Percentiles rank a stretch among this genome's conserved stretches.
phyloP scores from a whole-genome alignment of 495 filamentous ascomycete genomes.

The Lepraria neglecta region DNA sequence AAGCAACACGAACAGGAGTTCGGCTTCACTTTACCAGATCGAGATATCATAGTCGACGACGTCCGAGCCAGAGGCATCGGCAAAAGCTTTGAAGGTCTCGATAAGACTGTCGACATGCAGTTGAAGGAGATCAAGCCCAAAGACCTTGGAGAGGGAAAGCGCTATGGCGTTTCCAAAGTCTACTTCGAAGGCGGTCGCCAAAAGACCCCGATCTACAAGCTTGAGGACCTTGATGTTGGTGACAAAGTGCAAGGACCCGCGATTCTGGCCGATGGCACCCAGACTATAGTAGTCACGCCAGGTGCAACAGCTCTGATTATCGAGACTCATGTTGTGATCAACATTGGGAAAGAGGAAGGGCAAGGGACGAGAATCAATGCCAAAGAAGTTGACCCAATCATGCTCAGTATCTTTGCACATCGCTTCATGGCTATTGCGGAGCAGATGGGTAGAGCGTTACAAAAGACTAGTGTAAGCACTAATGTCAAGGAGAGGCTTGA shows the following conservation, averaged over 20 bases:
- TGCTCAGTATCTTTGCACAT: conserved; percentile 92
- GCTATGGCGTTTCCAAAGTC: conserved; percentile 35
- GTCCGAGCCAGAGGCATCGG: conserved; percentile 83
- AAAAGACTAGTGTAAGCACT: conserved; percentile 95
- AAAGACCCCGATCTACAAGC: conserved; percentile 78
- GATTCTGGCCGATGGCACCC: conserved; percentile 88
- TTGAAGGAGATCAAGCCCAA: conserved; percentile 54
- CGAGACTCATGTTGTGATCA: conserved; percentile 59
- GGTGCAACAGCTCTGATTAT: conserved; percentile 67
- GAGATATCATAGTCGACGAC: conserved; percentile 90
- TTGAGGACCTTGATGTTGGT: conserved; percentile 71
- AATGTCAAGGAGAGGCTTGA: conserved; percentile 98
- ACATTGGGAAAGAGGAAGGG: conserved; percentile 51
- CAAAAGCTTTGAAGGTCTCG: conserved; percentile 71
- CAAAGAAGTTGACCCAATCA: conserved; percentile 66
- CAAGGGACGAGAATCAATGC: conserved; percentile 42
- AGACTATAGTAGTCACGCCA: conserved; percentile 90
- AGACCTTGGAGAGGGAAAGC: conserved; percentile 32
- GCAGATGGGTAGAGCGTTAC: conserved; percentile 91
- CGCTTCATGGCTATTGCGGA: conserved; percentile 99
- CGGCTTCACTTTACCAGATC: conserved; percentile 80
- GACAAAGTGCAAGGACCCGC: conserved; percentile 77
- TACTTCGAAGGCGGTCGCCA: conserved; percentile 62
- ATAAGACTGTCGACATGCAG: conserved; percentile 74
- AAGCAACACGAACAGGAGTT: conserved; percentile 89